Percentiles rank a stretch among this genome's conserved stretches.
phyloP scores from a whole-genome alignment of 352 stramenopile genomes.

The Blastocystis hominis region DNA sequence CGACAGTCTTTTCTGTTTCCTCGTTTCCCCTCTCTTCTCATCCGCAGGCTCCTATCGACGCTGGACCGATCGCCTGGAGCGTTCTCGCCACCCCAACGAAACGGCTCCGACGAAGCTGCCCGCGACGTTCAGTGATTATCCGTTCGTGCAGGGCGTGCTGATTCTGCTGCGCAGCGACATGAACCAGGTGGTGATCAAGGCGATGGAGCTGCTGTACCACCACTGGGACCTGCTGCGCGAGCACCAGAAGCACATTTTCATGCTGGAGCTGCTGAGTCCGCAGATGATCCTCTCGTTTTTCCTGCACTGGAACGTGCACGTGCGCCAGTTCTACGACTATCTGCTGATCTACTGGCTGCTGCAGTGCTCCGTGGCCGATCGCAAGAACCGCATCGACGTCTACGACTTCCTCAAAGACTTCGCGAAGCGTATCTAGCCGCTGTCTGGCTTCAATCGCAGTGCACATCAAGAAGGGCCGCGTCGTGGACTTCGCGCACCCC shows the following conservation, averaged over 20 bases:
- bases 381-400: constrained; percentile 7
- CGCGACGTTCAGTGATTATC: constrained; percentile 16
- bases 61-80: constrained; percentile 39
- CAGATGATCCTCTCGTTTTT: background rate
- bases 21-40: background rate
- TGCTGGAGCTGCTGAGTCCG: background rate
- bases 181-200: constrained; percentile 57
- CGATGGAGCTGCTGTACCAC: constrained; percentile 54
- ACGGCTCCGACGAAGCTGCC: constrained; percentile 12
- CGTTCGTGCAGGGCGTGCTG: constrained; percentile 10
- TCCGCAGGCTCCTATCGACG: constrained; percentile 47
- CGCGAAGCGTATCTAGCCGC: background rate
- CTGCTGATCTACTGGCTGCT: constrained; percentile 40
- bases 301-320: constrained; percentile 54
- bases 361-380: background rate
- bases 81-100: constrained; percentile 32
- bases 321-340: constrained; percentile 54
- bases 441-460: background rate
- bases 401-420: constrained; percentile 40
- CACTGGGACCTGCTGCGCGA: constrained; percentile 47
- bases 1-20: constrained; percentile 18
- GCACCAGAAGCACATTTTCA: background rate
- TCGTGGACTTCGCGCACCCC: background rate
- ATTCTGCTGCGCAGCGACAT: constrained; percentile 51
- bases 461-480: background rate